Evolutionary conservation across 139 green algal genomes (phyloP).

Genomic region (Asterochloris erici): DNA sequence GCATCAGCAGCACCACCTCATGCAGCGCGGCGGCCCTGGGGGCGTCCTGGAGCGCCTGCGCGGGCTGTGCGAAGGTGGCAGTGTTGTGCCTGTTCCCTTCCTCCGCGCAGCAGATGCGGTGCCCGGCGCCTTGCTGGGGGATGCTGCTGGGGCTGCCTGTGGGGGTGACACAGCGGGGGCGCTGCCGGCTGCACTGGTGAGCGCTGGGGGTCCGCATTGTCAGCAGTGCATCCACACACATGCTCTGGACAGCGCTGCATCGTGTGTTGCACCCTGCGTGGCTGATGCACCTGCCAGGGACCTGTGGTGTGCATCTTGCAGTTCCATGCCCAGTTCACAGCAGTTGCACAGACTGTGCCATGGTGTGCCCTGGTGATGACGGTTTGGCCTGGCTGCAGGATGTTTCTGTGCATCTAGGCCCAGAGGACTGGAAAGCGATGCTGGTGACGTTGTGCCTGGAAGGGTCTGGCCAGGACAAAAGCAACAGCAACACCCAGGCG

Average conservation of each 20-base stretch:
- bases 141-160: background rate
- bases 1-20: too few relatives aligned
- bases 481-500: background rate
- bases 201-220: too few relatives aligned
- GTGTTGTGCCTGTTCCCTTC: slow-evolving; percentile 80
- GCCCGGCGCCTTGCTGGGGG: slow-evolving; percentile 62
- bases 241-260: too few relatives aligned
- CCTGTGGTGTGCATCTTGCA: too few relatives aligned
- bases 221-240: too few relatives aligned
- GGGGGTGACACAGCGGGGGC: background rate
- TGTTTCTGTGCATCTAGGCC: background rate
- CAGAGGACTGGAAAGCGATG: slow-evolving; percentile 15
- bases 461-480: background rate
- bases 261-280: too few relatives aligned
- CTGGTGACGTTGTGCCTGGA: slow-evolving; percentile 5
- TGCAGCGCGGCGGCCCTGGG: slow-evolving; percentile 17
- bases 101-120: slow-evolving; percentile 59
- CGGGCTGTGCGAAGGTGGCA: slow-evolving; percentile 58
- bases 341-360: too few relatives aligned
- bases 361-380: background rate
- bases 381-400: background rate
- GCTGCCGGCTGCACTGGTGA: too few relatives aligned
- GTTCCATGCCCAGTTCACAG: too few relatives aligned
- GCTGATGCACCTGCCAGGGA: too few relatives aligned
- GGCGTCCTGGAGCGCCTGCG: slow-evolving; percentile 54